Evolutionary conservation across 805 yeast species (phyloP).

Genomic region (Cyberlindnera lachancei): DNA sequence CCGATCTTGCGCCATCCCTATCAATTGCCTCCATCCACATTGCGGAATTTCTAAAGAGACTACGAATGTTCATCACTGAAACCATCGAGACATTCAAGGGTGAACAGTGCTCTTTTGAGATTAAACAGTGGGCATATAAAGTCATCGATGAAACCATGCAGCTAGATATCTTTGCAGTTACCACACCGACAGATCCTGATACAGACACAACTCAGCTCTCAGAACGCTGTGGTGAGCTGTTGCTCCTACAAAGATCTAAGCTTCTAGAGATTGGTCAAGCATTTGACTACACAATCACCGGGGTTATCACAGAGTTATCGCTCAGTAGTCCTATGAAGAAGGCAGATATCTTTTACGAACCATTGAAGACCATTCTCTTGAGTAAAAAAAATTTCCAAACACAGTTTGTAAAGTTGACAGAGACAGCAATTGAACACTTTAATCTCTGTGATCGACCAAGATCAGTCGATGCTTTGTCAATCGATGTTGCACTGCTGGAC

Average conservation of each 20-base stretch:
- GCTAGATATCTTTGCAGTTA: conserved; percentile 10
- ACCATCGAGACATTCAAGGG: conserved; percentile 17
- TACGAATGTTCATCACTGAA: conserved; percentile 32
- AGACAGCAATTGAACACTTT: conserved; percentile 45
- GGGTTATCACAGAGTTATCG: conserved; percentile 19
- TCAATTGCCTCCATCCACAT: conserved; percentile 36
- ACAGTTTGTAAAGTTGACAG: conserved; percentile 46
- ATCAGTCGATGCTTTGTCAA: conserved; percentile 63
- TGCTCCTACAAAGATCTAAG: conserved; percentile 39
- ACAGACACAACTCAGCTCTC: conserved; percentile 20
- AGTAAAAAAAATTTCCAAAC: conserved; percentile 30
- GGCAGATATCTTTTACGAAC: conserved; percentile 8
- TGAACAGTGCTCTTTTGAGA: conserved; percentile 19
- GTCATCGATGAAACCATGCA: conserved; percentile 35
- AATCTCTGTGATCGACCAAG: conserved; percentile 47
- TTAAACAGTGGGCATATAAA: conserved; percentile 35
- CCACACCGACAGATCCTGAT: conserved; percentile 19
- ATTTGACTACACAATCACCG: conserved; percentile 25
- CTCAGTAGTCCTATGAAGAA: background rate
- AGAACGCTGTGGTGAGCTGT: conserved; percentile 42
- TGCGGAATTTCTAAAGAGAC: conserved; percentile 29
- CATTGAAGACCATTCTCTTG: conserved; percentile 20
- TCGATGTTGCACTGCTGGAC: conserved; percentile 71
- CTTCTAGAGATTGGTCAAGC: conserved; percentile 28
- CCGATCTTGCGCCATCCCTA: conserved; percentile 28